Conservation (phyloP, 2,329 filamentous ascomycete species). For the Aspergillus udagawae region DNA sequence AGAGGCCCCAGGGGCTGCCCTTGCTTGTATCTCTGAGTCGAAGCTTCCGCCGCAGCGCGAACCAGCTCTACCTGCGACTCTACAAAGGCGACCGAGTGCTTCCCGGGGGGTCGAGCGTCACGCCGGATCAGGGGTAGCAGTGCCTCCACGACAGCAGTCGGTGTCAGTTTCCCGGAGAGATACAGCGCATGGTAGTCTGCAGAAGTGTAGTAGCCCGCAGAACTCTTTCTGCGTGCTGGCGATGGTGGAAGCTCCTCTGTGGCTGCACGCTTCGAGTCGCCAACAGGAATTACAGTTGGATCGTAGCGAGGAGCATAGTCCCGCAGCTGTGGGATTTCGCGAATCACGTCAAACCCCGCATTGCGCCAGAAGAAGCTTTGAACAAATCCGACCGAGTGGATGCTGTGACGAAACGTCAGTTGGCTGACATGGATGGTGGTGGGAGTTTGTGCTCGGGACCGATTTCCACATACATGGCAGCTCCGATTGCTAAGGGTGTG, state of each 20-base stretch:
- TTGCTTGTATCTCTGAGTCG: conserved; percentile 66
- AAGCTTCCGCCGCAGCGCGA: conserved; percentile 65
- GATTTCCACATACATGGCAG: conserved; percentile 52
- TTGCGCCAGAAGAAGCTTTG: conserved; percentile 67
- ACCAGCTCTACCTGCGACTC: conserved; percentile 61
- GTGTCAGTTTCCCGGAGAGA: conserved; percentile 64
- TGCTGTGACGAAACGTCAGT: conserved; percentile 32
- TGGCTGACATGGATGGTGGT: conserved; percentile 1
- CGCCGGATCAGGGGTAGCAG: conserved; percentile 68
- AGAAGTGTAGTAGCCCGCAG: conserved; percentile 60
- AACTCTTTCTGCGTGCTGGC: conserved; percentile 32
- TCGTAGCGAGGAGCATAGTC: conserved; percentile 53
- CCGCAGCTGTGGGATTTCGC: conserved; percentile 52
- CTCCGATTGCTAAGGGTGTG: conserved; percentile 57
- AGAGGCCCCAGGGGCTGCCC: conserved; percentile 64
- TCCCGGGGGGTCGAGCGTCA: conserved; percentile 50
- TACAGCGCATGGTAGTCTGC: conserved; percentile 76
- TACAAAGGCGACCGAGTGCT: conserved; percentile 71
- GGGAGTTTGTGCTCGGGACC: background rate
- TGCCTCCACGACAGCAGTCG: conserved; percentile 65
- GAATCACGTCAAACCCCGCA: conserved; percentile 60
- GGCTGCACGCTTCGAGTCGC: conserved; percentile 12
- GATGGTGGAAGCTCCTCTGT: conserved; percentile 23
- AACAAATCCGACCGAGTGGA: conserved; percentile 58
- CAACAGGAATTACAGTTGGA: conserved; percentile 53